Evolutionary conservation across 2,329 filamentous ascomycete species (phyloP).

Genomic region (Dendryphion nanum): DNA sequence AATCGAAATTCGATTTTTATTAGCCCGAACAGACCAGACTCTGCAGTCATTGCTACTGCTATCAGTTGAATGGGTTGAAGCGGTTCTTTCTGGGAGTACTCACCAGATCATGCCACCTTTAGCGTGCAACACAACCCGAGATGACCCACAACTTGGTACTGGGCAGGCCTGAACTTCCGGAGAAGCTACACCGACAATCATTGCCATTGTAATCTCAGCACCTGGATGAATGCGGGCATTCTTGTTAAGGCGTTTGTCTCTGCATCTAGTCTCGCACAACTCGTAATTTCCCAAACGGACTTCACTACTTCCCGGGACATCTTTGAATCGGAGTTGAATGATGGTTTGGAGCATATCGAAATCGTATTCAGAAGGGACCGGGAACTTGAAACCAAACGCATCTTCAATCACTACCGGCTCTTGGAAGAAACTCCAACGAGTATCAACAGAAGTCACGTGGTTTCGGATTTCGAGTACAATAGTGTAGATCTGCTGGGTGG

Average conservation of each 20-base stretch:
- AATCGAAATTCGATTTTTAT: too few species aligned
- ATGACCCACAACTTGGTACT: not conserved
- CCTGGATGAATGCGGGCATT: not conserved
- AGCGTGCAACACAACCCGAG: not conserved
- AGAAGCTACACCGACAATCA: not conserved
- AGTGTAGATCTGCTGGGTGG: slow-evolving; percentile 1
- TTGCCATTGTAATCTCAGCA: not conserved
- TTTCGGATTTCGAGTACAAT: slow-evolving; percentile 1
- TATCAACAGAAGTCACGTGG: not conserved
- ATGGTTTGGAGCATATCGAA: not conserved
- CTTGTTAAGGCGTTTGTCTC: not conserved
- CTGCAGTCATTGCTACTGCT: too few species aligned
- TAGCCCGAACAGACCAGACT: too few species aligned
- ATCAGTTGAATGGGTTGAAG: too few species aligned
- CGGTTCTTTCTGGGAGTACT: not conserved
- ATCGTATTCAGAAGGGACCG: slow-evolving; percentile 2
- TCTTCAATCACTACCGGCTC: not conserved
- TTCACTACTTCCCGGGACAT: not conserved
- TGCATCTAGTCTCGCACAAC: not conserved
- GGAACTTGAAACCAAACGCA: slow-evolving; percentile 2
- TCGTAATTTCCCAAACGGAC: slow-evolving; percentile 1
- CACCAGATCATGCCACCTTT: slow-evolving; percentile 1
- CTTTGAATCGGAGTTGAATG: not conserved
- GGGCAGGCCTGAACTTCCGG: not conserved
- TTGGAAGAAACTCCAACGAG: not conserved